Base-by-base conservation (phyloP, 768 basidiomycete genomes). In the Asterophora lycoperdoides region DNA sequence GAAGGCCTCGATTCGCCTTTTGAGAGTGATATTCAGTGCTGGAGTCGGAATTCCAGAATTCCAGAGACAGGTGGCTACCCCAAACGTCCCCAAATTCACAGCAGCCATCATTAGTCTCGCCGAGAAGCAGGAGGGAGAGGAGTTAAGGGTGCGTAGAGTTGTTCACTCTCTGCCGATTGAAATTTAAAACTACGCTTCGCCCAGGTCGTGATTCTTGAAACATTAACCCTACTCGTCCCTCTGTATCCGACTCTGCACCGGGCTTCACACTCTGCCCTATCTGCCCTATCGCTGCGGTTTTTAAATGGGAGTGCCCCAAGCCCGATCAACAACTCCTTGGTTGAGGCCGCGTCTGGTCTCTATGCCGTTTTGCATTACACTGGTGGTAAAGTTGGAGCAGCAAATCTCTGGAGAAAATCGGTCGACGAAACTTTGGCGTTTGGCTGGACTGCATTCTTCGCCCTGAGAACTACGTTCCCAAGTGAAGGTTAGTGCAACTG, bases 381-480 rank as follows among this genome's bases (percentile, higher is more conserved):
- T 0, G 88, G 88, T 17, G 90, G 91, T 7, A 93, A 90, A 65
- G 81, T 88, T 8, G 86, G 84, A 19, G 81, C 83, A 13, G 72
- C 80, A 9, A 78, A 71, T 44, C 57, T 85, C 5, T 93, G 90
- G 90, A 76, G 83, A 54, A 89, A 85, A 57, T 81, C 80, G 13
- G 50, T 91, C 19, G 86, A 90, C 41, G 84, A 84, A 23, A 81
- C 83, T 1, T 51, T 92, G 41, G 68, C 67, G 0, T 81, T 84
- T 58, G 81, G 78, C n/a, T 84, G 80, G 80, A 73, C 69, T 49
- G 76, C 85, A 2, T 79, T 88, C 60, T 52, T 67, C 20, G 64
- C 72, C 5, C 51, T 92, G 41, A 71, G 86, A 49, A 78, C 80
- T 10, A 84, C 86, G 11, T 88, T 80, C 56, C 68, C 68, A 14